phyloP scores from a whole-genome alignment of 352 stramenopile species.

The Pythium aquatile region DNA sequence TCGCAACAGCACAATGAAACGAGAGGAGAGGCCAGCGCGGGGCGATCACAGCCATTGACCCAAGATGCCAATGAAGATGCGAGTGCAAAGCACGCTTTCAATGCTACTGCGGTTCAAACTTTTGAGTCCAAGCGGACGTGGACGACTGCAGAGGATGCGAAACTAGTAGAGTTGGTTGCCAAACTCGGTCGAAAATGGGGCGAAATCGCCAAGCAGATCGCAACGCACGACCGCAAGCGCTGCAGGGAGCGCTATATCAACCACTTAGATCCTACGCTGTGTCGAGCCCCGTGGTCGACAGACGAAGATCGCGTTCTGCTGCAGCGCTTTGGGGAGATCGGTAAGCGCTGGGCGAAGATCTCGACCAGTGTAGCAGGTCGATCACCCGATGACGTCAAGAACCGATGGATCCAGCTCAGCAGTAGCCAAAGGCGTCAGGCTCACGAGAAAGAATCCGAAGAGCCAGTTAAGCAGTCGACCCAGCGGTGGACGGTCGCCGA shows the following conservation, averaged over 20 bases:
- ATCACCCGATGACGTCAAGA: conserved; percentile 60
- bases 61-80: not conserved
- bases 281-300: conserved; percentile 31
- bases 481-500: conserved; percentile 37
- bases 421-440: not conserved
- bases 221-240: conserved; percentile 53
- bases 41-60: not conserved
- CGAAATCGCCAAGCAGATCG: conserved; percentile 39
- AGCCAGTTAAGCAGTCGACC: not conserved
- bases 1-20: not conserved
- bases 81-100: not conserved
- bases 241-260: conserved; percentile 78
- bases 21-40: not conserved
- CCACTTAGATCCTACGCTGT: conserved; percentile 48
- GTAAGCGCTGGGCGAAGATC: conserved; percentile 39
- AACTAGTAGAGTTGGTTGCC: conserved; percentile 42
- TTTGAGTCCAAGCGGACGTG: conserved; percentile 30
- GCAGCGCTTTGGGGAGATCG: conserved; percentile 32
- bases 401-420: conserved; percentile 36
- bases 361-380: conserved; percentile 30
- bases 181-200: conserved; percentile 40
- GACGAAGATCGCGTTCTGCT: conserved; percentile 47
- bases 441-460: not conserved
- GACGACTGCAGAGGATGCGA: conserved; percentile 46
- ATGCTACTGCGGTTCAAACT: not conserved